Evolutionary conservation across 1,284 basidiomycete species (phyloP), one percentile per base, ranked within the genome.

Genomic region (Polyporus tsugae): DNA sequence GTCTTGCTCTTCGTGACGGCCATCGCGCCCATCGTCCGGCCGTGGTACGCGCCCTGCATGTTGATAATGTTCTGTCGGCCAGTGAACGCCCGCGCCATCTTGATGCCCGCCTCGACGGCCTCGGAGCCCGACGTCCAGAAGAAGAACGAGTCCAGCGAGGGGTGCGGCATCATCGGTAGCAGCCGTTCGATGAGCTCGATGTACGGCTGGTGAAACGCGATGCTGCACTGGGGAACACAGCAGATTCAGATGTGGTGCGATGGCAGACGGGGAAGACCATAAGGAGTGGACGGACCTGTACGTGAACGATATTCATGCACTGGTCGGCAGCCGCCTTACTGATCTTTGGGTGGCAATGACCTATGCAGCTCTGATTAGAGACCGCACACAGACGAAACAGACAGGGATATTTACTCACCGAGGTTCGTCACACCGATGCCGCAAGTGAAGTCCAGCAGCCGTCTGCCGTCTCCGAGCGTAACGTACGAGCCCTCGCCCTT

Each of bases 111-210:
- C 81, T 98, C 95, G 49, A 96, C 87, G 0, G 95, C 96, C 78
- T 98, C 96, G 2, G 95, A 92, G 17, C 95, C 96, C 6, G 95
- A 97, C 84, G 96, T 98, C 93, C 94, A 95, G 81, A 97, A 94
- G 86, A 95, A 97, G 86, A 98, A 97, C 22, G 95, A 95, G 80
- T 97, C 93, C 55, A 98, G 86, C 2, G 95, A 96, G 0, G 90
- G 85, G 80, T 97, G 84, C 0, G 96, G 95, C 89, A 96, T 93
- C 71, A 93, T 81, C 1, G 94, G 92, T n/a, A 95, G 80, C 9
- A 96, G 85, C 69, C 86, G 87, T 77, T 95, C 86, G 73, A 95
- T 91, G 72, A 96, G 89, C 62, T 88, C 83, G 25, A 95, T 84
- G 79, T 95, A 94, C 0, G 92, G 92, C 69, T 85, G 87, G 72